phyloP scores from a whole-genome alignment of 306 rosid genomes.

The Hylodesmum podocarpum region DNA sequence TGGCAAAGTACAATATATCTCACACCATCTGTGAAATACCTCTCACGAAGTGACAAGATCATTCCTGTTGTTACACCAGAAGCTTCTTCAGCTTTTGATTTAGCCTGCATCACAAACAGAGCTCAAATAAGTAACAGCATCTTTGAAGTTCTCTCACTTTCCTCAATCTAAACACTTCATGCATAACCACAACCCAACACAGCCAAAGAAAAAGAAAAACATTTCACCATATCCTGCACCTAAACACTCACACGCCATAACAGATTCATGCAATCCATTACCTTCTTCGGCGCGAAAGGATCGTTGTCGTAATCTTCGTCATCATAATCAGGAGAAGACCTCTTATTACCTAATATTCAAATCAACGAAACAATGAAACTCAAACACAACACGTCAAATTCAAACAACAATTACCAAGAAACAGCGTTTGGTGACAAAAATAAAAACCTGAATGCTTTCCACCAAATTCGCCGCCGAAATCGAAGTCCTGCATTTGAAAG shows the following conservation, averaged over 20 bases:
- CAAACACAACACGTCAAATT: slow-evolving; percentile 11
- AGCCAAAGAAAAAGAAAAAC: neutral
- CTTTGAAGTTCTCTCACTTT: neutral
- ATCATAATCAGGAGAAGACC: slow-evolving; percentile 76
- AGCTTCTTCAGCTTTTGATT: slow-evolving; percentile 66
- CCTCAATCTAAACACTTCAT: neutral
- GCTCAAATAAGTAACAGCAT: neutral
- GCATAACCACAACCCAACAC: neutral
- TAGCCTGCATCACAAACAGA: slow-evolving; percentile 43
- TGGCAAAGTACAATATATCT: neutral
- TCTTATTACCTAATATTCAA: slow-evolving; percentile 58
- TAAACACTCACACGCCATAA: neutral
- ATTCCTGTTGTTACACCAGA: slow-evolving; percentile 84
- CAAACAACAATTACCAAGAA: neutral
- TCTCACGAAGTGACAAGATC: slow-evolving; percentile 91
- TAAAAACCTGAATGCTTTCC: slow-evolving; percentile 66
- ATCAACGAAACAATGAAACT: neutral
- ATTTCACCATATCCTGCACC: neutral
- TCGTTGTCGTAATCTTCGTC: slow-evolving; percentile 69
- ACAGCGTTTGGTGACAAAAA: slow-evolving; percentile 7
- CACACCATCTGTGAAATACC: slow-evolving; percentile 46
- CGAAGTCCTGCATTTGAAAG: slow-evolving; percentile 62
- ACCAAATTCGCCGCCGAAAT: slow-evolving; percentile 70
- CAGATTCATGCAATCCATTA: neutral
- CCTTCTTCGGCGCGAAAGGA: slow-evolving; percentile 74